phyloP scores from a whole-genome alignment of 768 basidiomycete genomes.

The Sarcomyxa edulis region DNA sequence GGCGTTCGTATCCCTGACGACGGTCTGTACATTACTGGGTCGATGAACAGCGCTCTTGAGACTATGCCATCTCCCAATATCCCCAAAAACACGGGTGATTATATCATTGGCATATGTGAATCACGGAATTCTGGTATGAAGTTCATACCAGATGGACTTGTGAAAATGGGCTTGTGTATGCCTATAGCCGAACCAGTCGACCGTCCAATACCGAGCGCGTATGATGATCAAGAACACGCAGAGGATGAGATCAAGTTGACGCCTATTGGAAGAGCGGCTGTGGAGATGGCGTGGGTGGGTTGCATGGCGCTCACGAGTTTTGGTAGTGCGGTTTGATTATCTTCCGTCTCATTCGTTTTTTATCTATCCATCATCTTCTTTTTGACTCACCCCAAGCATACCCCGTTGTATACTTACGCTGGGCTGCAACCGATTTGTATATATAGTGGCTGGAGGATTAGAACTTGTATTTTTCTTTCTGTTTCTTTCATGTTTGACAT shows the following conservation, averaged over 20 bases:
- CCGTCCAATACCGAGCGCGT: conserved; percentile 9
- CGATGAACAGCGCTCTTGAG: conserved; percentile 47
- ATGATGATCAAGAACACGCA: conserved; percentile 35
- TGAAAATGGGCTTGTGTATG: conserved; percentile 65
- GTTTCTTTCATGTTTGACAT: conserved; percentile 72
- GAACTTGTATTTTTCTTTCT: conserved; percentile 72
- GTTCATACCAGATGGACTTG: conserved; percentile 76
- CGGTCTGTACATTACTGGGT: conserved; percentile 63
- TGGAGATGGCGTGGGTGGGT: conserved; percentile 55
- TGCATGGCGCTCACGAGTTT: conserved; percentile 49
- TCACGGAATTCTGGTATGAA: conserved; percentile 66
- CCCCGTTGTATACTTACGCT: too few species aligned
- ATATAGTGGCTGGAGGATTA: conserved; percentile 75
- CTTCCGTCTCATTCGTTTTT: neutral
- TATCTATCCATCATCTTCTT: neutral
- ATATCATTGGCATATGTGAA: conserved; percentile 57
- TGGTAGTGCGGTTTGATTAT: conserved; percentile 12
- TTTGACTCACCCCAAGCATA: too few species aligned
- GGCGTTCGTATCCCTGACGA: conserved; percentile 71
- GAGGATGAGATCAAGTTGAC: conserved; percentile 42
- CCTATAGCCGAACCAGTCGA: conserved; percentile 16
- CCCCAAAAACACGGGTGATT: conserved; percentile 30
- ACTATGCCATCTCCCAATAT: conserved; percentile 34
- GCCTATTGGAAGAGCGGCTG: conserved; percentile 46
- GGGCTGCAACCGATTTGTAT: too few species aligned